These are phyloP conservation scores for Apiospora malaysiana DNA, from an alignment of 2,329 filamentous ascomycete genomes.

Conservation along the genomic window DNA sequence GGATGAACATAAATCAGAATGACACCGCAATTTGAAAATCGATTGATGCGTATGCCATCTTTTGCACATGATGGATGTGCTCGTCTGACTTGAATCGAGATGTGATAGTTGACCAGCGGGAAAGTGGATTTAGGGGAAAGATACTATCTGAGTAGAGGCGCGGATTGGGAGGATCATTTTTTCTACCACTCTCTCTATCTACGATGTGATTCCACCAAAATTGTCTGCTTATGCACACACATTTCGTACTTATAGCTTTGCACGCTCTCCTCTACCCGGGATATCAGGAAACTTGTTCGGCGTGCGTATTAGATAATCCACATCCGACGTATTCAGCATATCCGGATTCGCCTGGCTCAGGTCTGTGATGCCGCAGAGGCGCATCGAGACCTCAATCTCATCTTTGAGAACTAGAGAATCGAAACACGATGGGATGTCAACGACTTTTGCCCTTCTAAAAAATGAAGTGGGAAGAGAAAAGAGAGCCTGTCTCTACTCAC, in stretches of 20 bases:
- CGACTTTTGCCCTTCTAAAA: conserved; percentile 22
- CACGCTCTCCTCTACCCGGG: background rate
- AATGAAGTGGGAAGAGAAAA: too few species aligned
- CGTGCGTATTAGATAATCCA: conserved; percentile 53
- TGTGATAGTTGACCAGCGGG: background rate
- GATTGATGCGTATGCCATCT: background rate
- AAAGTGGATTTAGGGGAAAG: too few species aligned
- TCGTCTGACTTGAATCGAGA: background rate
- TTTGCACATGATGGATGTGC: background rate
- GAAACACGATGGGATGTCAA: background rate
- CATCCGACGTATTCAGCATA: conserved; percentile 52
- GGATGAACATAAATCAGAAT: background rate
- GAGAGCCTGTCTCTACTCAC: conserved; percentile 45
- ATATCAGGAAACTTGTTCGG: conserved; percentile 22
- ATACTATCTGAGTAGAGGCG: too few species aligned
- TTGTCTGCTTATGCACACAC: too few species aligned
- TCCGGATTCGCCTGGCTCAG: conserved; percentile 49
- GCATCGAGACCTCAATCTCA: conserved; percentile 55
- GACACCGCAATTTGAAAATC: background rate
- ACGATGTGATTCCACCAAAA: too few species aligned
- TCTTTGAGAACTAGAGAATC: conserved; percentile 32
- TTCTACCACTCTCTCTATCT: too few species aligned
- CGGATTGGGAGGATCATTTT: too few species aligned
- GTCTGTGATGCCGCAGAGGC: conserved; percentile 50
- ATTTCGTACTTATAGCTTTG: conserved; percentile 22